phyloP scores from a whole-genome alignment of 345 rosid genomes.

The Populus tremula region DNA sequence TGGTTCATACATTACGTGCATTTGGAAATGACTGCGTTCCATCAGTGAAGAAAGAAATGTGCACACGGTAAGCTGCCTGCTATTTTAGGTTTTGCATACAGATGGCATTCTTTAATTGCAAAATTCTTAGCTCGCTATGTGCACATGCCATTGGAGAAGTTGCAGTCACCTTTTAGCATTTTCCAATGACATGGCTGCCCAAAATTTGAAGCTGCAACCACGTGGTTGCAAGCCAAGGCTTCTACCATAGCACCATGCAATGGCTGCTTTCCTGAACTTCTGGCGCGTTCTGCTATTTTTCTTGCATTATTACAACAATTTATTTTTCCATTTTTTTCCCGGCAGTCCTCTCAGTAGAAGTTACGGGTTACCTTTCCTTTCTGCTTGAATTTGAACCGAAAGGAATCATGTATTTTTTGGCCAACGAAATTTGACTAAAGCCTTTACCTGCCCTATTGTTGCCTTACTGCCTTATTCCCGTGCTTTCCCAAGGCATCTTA shows the following conservation, averaged over 20 bases:
- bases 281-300: neutral
- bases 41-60: conserved; percentile 65
- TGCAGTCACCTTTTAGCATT: neutral
- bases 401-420: neutral
- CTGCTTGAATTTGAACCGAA: neutral
- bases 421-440: neutral
- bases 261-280: neutral
- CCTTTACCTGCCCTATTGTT: neutral
- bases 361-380: neutral
- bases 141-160: neutral
- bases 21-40: conserved; percentile 82
- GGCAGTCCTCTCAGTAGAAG: neutral
- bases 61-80: conserved; percentile 57
- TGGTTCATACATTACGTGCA: conserved; percentile 68
- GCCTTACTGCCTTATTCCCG: neutral
- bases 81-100: neutral
- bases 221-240: neutral
- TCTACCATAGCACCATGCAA: neutral
- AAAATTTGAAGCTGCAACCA: neutral
- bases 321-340: neutral
- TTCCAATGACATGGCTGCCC: neutral
- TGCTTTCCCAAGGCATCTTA: neutral
- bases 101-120: neutral
- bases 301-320: neutral
- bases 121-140: neutral